Percentiles rank a stretch among this genome's conserved stretches.
These are phyloP conservation scores for Ophiocordyceps polyrhachis-furcata DNA, from an alignment of 2,329 filamentous ascomycete genomes.

Conservation along the genomic window DNA sequence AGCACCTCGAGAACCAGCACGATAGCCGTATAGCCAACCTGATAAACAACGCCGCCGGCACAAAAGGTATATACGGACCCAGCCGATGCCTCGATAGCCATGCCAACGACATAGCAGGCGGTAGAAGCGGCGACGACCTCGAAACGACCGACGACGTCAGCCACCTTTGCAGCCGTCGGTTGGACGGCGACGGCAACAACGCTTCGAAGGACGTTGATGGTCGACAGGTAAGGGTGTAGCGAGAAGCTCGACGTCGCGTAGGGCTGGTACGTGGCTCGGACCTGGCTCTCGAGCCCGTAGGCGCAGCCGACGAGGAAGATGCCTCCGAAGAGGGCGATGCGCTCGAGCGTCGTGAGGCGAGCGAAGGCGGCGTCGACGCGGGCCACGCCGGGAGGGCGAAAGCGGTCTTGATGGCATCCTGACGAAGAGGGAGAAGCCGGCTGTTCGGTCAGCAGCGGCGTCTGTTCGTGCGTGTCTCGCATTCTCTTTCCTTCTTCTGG, in stretches of 20 bases:
- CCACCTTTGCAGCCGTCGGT: slow-evolving; percentile 41
- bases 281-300: slow-evolving; percentile 35
- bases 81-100: slow-evolving; percentile 33
- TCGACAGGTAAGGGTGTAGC: slow-evolving; percentile 36
- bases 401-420: background rate
- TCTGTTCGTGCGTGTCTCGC: background rate
- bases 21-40: slow-evolving; percentile 38
- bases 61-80: slow-evolving; percentile 29
- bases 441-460: background rate
- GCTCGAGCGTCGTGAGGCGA: slow-evolving; percentile 25
- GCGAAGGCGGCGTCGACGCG: slow-evolving; percentile 31
- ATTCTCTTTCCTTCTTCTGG: too few relatives aligned
- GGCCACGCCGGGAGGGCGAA: slow-evolving; percentile 22
- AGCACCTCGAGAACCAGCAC: slow-evolving; percentile 41
- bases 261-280: slow-evolving; percentile 33
- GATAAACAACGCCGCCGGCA: slow-evolving; percentile 35
- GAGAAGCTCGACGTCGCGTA: slow-evolving; percentile 32
- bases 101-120: slow-evolving; percentile 34
- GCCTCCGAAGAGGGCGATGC: slow-evolving; percentile 31
- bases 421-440: background rate
- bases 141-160: slow-evolving; percentile 42
- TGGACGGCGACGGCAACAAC: slow-evolving; percentile 41
- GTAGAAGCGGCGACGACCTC: slow-evolving; percentile 37
- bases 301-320: slow-evolving; percentile 42
- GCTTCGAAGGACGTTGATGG: slow-evolving; percentile 36